Conservation (phyloP, 2,329 filamentous ascomycete genomes). For the Trichocomaceae sp. region DNA sequence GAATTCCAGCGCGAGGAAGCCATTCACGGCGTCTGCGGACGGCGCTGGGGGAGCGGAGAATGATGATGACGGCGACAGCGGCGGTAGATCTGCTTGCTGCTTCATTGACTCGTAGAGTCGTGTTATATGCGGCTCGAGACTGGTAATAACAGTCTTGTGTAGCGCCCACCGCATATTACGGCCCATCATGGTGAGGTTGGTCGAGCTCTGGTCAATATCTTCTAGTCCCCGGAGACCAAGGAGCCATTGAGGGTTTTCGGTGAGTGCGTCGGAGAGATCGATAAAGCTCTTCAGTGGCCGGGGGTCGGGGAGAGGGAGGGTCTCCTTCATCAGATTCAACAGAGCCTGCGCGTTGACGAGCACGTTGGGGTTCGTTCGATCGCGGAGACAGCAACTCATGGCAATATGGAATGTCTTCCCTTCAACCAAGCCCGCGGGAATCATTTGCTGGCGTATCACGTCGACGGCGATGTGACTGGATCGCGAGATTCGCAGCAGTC, state of each 20-base stretch:
- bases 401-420: constrained; percentile 62
- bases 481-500: constrained; percentile 58
- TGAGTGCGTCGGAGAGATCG: constrained; percentile 21
- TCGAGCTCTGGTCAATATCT: constrained; percentile 11
- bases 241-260: constrained; percentile 24
- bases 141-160: constrained; percentile 18
- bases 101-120: constrained; percentile 26
- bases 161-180: constrained; percentile 23
- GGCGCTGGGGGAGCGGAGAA: constrained; percentile 5
- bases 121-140: constrained; percentile 23
- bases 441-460: constrained; percentile 48
- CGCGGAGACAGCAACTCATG: constrained; percentile 65
- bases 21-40: constrained; percentile 19
- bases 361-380: constrained; percentile 67
- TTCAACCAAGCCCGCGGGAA: constrained; percentile 43
- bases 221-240: constrained; percentile 24
- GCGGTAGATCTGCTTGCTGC: constrained; percentile 11
- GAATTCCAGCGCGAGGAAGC: constrained; percentile 18
- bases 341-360: constrained; percentile 60
- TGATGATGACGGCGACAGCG: background rate
- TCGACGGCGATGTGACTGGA: constrained; percentile 57
- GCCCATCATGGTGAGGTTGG: constrained; percentile 21
- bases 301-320: constrained; percentile 25
- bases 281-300: constrained; percentile 26
- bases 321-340: constrained; percentile 54